These are phyloP conservation scores for Medicago lupulina DNA, from an alignment of 306 rosid genomes.

Conservation along the genomic window DNA sequence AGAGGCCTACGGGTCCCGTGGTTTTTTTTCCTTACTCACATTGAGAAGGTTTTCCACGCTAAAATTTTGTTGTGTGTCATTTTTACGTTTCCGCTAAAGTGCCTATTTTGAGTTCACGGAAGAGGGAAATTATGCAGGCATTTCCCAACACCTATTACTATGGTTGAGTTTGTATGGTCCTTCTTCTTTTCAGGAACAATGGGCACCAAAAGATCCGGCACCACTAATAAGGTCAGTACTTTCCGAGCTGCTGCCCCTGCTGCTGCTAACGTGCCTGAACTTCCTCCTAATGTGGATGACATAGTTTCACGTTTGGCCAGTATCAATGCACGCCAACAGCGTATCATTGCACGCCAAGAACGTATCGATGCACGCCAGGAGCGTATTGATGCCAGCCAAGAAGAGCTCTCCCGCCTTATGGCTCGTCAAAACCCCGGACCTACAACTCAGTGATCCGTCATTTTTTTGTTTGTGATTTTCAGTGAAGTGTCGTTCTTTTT, in stretches of 20 bases:
- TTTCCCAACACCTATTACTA: too few relatives aligned
- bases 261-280: neutral
- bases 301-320: conserved; percentile 10
- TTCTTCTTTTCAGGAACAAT: conserved; percentile 10
- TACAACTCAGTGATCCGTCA: neutral
- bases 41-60: too few relatives aligned
- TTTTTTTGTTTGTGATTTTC: neutral
- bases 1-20: too few relatives aligned
- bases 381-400: neutral
- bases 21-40: too few relatives aligned
- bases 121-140: too few relatives aligned
- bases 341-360: conserved; percentile 4
- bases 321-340: conserved; percentile 9
- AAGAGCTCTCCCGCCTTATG: conserved; percentile 8
- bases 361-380: conserved; percentile 8
- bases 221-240: conserved; percentile 18
- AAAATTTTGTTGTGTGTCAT: too few relatives aligned
- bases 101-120: too few relatives aligned
- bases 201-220: conserved; percentile 26
- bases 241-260: conserved; percentile 10
- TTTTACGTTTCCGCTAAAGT: too few relatives aligned
- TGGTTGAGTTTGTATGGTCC: neutral
- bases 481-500: neutral
- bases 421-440: conserved; percentile 5
- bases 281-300: conserved; percentile 25